These are phyloP conservation scores for Aotearoamyces nothofagi DNA, from an alignment of 2,329 filamentous ascomycete genomes.

Conservation along the genomic window DNA sequence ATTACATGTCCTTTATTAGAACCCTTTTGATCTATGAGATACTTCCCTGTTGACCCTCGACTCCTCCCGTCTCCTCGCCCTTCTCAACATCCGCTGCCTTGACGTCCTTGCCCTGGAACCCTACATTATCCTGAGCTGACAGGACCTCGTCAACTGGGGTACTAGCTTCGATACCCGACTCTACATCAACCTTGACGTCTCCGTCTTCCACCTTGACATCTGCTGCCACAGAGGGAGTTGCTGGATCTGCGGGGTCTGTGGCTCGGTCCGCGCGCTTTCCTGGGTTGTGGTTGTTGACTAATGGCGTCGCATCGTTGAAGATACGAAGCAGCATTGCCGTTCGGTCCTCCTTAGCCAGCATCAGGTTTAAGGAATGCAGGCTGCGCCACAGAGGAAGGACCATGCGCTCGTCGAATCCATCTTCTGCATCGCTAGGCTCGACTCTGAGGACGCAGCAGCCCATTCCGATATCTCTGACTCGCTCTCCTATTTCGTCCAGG, in stretches of 20 bases:
- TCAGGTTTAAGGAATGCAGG: conserved; percentile 81
- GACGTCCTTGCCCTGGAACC: conserved; percentile 7
- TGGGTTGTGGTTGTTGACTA: conserved; percentile 42
- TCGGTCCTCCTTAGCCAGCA: conserved; percentile 95
- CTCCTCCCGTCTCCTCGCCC: conserved; percentile 9
- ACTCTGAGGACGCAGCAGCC: conserved; percentile 85
- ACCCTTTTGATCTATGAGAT: conserved; percentile 7
- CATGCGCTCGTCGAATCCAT: conserved; percentile 60
- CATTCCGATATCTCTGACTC: conserved; percentile 65
- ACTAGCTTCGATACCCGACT: conserved; percentile 9
- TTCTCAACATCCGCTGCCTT: conserved; percentile 12
- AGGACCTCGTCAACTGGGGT: conserved; percentile 10
- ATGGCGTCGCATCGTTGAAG: conserved; percentile 76
- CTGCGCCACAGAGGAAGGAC: conserved; percentile 91
- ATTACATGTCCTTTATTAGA: too few relatives aligned
- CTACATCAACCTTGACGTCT: conserved; percentile 10
- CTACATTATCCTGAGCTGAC: conserved; percentile 5
- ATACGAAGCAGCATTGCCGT: conserved; percentile 81
- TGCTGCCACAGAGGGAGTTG: conserved; percentile 4
- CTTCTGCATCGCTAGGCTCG: conserved; percentile 51
- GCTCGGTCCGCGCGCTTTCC: conserved; percentile 12
- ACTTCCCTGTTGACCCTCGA: conserved; percentile 9
- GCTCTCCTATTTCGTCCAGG: conserved; percentile 77
- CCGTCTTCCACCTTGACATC: conserved; percentile 11
- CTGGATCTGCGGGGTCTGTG: conserved; percentile 4